phyloP scores from a whole-genome alignment of 345 rosid species.

The Acer negundo region DNA sequence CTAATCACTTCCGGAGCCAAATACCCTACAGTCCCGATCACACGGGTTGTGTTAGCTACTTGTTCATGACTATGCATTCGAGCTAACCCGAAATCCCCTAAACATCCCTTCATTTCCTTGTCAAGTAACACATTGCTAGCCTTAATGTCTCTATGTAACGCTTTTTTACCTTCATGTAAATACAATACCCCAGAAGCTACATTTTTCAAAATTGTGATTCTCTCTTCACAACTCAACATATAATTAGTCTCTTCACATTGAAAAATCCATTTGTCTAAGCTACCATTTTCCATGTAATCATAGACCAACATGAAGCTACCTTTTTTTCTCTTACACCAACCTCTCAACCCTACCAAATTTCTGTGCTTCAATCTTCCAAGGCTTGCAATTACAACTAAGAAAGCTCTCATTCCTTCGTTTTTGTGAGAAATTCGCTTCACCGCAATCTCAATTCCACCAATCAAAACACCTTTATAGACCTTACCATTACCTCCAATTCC shows the following conservation, averaged over 20 bases:
- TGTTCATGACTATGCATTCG: conserved; percentile 66
- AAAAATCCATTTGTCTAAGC: conserved; percentile 59
- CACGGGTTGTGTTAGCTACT: conserved; percentile 58
- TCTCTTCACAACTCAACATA: conserved; percentile 48
- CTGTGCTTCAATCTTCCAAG: conserved; percentile 74
- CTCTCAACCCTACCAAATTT: conserved; percentile 66
- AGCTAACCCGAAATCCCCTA: conserved; percentile 80
- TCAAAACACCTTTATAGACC: conserved; percentile 72
- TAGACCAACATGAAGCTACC: conserved; percentile 73
- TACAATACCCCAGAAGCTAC: conserved; percentile 67
- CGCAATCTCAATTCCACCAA: conserved; percentile 62
- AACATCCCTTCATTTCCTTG: conserved; percentile 64
- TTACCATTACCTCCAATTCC: conserved; percentile 82
- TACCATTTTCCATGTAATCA: conserved; percentile 86
- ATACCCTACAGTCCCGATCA: conserved; percentile 78
- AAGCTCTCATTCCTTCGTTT: conserved; percentile 69
- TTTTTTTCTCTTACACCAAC: conserved; percentile 77
- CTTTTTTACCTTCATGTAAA: conserved; percentile 70
- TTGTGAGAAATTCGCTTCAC: conserved; percentile 69
- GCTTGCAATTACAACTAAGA: conserved; percentile 73
- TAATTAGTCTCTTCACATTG: conserved; percentile 37
- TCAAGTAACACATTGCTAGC: conserved; percentile 84
- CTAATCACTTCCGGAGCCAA: conserved; percentile 63
- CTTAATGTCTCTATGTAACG: conserved; percentile 77
- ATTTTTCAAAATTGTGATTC: conserved; percentile 57